Evolutionary conservation across 2,329 filamentous ascomycete species (phyloP), one percentile per base, ranked within the genome.

Genomic region (Calonectria hongkongensis): DNA sequence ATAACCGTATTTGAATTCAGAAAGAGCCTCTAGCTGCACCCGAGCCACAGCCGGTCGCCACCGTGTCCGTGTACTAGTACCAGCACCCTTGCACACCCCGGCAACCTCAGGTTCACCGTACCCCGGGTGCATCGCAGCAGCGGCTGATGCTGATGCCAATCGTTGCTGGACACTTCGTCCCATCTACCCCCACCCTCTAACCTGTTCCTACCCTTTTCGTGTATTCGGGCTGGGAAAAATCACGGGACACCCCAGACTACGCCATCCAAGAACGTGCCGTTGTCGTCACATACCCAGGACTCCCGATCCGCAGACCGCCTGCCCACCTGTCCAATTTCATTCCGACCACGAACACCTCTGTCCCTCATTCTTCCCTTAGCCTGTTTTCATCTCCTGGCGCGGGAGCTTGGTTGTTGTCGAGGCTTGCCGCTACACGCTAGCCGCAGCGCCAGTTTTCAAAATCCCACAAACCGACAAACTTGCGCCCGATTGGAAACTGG

Each of bases 181-280:
- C 73, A 74, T 75, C 73, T 74, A 70, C 75, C 78, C 78, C 78
- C 78, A 80, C 75, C 76, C 69, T 76, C 76, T 77, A 75, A 78
- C 68, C 76, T 68, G 74, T 75, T 71, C 70, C 67, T 75, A 51
- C 66, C 66, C 65, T 71, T 75, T 69, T 71, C 74, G 76, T 76
- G 66, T 75, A 73, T 76, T 56, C 75, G 68, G 54, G 64, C 69
- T 74, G 66, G 65, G 70, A 69, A 71, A 73, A 74, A 72, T 68
- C 58, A 68, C 73, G 71, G 68, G 73, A 72, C 70, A 64, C 70
- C 77, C 70, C 65, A 75, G 71, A 71, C 72, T 71, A 62, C 68
- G 68, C 75, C 76, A 73, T 74, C 54, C 54, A 60, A 60, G 36
- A 36, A 75, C 70, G 69, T 67, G 39, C 63, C 50, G 48, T 74